A percentile compares a stretch with the other conserved stretches of the same genome.
phyloP scores from a whole-genome alignment of 768 basidiomycete species.

The Vararia minispora region DNA sequence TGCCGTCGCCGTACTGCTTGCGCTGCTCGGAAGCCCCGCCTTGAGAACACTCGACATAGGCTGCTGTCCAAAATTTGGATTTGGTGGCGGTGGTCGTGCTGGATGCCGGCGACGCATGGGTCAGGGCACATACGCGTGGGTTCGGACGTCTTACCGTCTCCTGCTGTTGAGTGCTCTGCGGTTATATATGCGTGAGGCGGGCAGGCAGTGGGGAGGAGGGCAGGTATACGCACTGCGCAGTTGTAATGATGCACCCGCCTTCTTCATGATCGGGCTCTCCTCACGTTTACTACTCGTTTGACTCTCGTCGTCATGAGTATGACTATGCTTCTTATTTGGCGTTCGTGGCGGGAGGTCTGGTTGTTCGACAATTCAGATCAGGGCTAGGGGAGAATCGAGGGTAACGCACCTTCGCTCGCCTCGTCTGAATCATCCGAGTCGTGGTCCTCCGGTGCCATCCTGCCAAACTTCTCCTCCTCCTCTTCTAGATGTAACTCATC shows the following conservation, averaged over 20 bases:
- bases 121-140: no score
- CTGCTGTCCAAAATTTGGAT: constrained; percentile 72
- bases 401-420: constrained; percentile 55
- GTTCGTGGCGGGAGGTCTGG: constrained; percentile 57
- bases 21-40: constrained; percentile 46
- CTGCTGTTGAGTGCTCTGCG: constrained; percentile 53
- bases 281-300: constrained; percentile 63
- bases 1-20: no score
- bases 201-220: constrained; percentile 1
- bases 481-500: constrained; percentile 96
- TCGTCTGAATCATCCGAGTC: constrained; percentile 71
- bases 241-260: constrained; percentile 49
- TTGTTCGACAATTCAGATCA: constrained; percentile 5
- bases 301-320: constrained; percentile 73
- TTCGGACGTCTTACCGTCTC: constrained; percentile 44
- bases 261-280: constrained; percentile 74
- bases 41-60: constrained; percentile 72
- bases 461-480: constrained; percentile 88
- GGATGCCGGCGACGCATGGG: constrained; percentile 2
- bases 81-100: constrained; percentile 65
- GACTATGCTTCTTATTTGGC: constrained; percentile 61
- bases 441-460: constrained; percentile 61
- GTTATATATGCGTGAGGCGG: constrained; percentile 23
- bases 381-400: not conserved
- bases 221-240: constrained; percentile 52